A percentile compares a stretch with the other conserved stretches of the same genome.
phyloP scores from a whole-genome alignment of 306 rosid species.

The Styphnolobium japonicum region DNA sequence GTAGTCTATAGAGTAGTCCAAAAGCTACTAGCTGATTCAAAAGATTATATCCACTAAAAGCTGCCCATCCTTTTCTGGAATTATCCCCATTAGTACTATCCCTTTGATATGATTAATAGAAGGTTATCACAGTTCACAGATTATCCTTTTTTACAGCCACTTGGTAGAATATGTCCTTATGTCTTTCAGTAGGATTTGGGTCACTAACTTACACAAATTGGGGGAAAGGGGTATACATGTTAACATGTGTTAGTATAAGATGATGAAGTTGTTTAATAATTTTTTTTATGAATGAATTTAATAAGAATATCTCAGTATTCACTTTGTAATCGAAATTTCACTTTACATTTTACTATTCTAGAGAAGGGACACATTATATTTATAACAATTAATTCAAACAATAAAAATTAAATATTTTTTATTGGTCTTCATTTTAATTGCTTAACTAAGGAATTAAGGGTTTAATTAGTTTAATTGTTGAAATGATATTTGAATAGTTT shows the following conservation, averaged over 20 bases:
- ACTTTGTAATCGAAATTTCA: too few species aligned
- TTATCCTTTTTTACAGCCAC: background rate
- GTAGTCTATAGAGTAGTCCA: slow-evolving; percentile 24
- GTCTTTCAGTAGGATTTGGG: background rate
- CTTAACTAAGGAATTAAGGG: too few species aligned
- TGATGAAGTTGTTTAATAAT: too few species aligned
- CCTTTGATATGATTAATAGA: background rate
- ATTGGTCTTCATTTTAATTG: too few species aligned
- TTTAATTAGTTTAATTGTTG: too few species aligned
- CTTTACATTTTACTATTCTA: too few species aligned
- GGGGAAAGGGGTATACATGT: background rate
- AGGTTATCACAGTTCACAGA: background rate
- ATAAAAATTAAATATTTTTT: too few species aligned
- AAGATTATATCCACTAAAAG: slow-evolving; percentile 6
- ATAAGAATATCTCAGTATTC: too few species aligned
- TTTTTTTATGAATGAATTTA: too few species aligned
- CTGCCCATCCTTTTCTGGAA: background rate
- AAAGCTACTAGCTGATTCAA: slow-evolving; percentile 24
- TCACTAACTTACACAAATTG: background rate
- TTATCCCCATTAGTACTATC: background rate
- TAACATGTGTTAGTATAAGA: background rate
- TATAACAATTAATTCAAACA: too few species aligned
- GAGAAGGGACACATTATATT: too few species aligned
- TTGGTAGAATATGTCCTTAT: background rate
- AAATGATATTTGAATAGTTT: too few species aligned